Percentiles rank a stretch among this genome's conserved stretches.
phyloP scores from a whole-genome alignment of 1,284 basidiomycete genomes.

The Moesziomyces aphidis region DNA sequence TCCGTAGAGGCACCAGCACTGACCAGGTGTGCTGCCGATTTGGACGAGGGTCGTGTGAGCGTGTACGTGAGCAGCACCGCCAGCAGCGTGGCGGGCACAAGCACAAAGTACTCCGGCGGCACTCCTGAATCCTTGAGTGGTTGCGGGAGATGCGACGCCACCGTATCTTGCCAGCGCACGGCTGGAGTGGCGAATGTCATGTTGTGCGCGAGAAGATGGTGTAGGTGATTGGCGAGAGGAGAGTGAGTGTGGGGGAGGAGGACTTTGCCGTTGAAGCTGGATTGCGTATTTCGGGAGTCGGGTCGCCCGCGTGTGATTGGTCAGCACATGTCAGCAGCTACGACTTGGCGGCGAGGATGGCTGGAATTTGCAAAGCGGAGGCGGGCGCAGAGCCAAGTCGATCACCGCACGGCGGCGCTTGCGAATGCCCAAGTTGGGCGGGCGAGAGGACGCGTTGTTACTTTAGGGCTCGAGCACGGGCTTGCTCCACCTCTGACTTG shows the following conservation, averaged over 20 bases:
- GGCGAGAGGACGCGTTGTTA: slow-evolving; percentile 10
- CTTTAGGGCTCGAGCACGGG: slow-evolving; percentile 4
- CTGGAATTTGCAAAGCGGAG: neutral
- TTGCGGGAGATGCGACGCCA: slow-evolving; percentile 37
- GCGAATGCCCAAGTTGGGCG: slow-evolving; percentile 2
- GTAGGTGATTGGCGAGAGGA: neutral
- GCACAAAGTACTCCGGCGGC: slow-evolving; percentile 47
- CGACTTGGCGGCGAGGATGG: too few relatives aligned
- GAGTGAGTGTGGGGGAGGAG: slow-evolving; percentile 2
- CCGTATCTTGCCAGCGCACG: slow-evolving; percentile 50
- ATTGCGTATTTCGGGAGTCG: neutral
- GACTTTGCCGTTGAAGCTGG: too few relatives aligned
- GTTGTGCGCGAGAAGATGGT: neutral
- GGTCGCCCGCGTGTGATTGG: neutral
- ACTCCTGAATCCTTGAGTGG: slow-evolving; percentile 32
- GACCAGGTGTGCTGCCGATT: slow-evolving; percentile 11
- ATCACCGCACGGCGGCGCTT: slow-evolving; percentile 6
- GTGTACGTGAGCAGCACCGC: slow-evolving; percentile 47
- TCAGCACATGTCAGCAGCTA: neutral
- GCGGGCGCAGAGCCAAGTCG: neutral
- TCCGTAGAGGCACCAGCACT: slow-evolving; percentile 2
- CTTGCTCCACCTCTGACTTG: slow-evolving; percentile 9
- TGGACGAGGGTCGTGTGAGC: slow-evolving; percentile 32
- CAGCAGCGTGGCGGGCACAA: slow-evolving; percentile 45
- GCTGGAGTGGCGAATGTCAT: slow-evolving; percentile 45